These are phyloP conservation scores for Mortierella hygrophila DNA, from an alignment of 192 early-diverging fungal genomes.

Conservation along the genomic window DNA sequence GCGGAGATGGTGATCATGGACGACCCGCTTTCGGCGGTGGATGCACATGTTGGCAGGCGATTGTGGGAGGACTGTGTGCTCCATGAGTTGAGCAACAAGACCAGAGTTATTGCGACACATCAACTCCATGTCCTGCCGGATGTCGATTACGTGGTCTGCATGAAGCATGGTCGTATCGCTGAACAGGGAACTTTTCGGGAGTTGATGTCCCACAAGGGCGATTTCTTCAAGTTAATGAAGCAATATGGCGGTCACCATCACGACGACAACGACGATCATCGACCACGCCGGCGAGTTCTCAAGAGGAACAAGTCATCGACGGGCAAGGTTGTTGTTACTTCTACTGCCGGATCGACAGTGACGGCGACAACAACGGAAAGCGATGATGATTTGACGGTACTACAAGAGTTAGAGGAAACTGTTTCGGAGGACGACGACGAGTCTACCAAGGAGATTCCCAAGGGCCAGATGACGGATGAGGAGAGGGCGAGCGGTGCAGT, in stretches of 20 bases:
- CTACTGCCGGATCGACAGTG: not conserved
- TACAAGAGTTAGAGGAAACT: slow-evolving; percentile 12
- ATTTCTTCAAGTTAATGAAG: slow-evolving; percentile 73
- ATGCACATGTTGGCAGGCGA: slow-evolving; percentile 75
- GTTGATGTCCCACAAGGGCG: slow-evolving; percentile 73
- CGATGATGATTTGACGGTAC: slow-evolving; percentile 43
- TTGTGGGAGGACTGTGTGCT: slow-evolving; percentile 50
- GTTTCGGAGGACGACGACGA: slow-evolving; percentile 8
- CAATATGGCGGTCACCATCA: slow-evolving; percentile 73
- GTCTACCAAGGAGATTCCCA: not conserved
- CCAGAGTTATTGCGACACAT: slow-evolving; percentile 88
- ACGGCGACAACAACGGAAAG: not conserved
- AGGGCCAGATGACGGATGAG: slow-evolving; percentile 37
- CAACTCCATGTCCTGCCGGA: slow-evolving; percentile 81
- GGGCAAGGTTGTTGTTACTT: not conserved
- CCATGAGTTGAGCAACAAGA: slow-evolving; percentile 67
- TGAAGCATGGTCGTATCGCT: slow-evolving; percentile 77
- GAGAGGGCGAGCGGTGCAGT: slow-evolving; percentile 34
- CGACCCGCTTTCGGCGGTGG: slow-evolving; percentile 92
- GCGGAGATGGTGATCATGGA: slow-evolving; percentile 82
- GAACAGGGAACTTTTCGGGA: slow-evolving; percentile 76
- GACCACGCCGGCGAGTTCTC: not conserved
- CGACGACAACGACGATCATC: slow-evolving; percentile 26
- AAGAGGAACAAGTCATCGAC: slow-evolving; percentile 13
- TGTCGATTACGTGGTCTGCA: slow-evolving; percentile 75